Evolutionary conservation across 345 rosid species (phyloP), one percentile per base, ranked within the genome.

Genomic region (Diplotaxis tenuifolia): DNA sequence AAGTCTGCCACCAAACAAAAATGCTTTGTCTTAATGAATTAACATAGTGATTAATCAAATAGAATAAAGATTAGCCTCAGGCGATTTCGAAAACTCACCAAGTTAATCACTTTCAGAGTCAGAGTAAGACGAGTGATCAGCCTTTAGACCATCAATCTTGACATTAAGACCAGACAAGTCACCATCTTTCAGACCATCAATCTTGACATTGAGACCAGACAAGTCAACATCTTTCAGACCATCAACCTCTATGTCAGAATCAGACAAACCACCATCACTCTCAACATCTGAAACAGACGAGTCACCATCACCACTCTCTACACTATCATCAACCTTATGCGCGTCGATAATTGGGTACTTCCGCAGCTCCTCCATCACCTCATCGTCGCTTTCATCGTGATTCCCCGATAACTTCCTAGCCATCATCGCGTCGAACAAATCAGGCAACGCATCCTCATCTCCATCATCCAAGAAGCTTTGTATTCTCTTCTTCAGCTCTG

Each of bases 401-500:
- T 82, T 77, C 29, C 93, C 93, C 0, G 90, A 77, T 77, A 91
- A 65, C 81, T 87, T 89, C 73, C 95, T 82, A 61, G 50, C 81
- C 81, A 86, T 73, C 58, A 91, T 82, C 25, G 80, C 88, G 68
- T 86, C 96, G 9, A 91, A 82, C 9, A 91, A 84, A 0, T 78
- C 72, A 0, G 95, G 96, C 3, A 91, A 58, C 5, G 85, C 88
- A 15, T 83, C 87, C 9, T 68, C 86, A 56, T 91, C 83, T 9
- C 86, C 93, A 22, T 83, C 89, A 18, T 73, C 62, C 29, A 79
- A 63, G 59, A 71, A 84, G 69, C 65, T 84, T 27, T 75, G 68
- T 52, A 91, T 86, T 65, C 80, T 78, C 68, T 25, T 75, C 67
- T 82, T 89, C 62, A 91, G 82, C 83, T 87, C 97, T 91, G 81